These are phyloP conservation scores for Flueggea neowawraea DNA, from an alignment of 441 rosid species.

Conservation along the genomic window DNA sequence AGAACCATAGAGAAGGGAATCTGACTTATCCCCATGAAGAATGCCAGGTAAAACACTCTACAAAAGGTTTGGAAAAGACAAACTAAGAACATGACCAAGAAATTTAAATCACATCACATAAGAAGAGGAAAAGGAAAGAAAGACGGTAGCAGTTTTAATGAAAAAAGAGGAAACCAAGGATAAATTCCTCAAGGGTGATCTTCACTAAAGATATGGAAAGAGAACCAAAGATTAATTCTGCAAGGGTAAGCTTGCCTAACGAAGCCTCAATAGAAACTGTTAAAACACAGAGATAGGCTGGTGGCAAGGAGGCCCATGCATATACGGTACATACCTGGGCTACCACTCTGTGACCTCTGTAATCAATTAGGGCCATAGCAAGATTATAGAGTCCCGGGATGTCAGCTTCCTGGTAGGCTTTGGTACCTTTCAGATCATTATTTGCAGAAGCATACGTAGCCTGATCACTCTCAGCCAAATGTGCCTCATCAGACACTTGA, in stretches of 20 bases:
- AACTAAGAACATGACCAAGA: constrained; percentile 4
- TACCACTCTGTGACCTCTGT: constrained; percentile 98
- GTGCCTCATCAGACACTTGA: constrained; percentile 52
- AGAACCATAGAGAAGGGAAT: constrained; percentile 97
- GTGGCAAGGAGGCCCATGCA: neutral
- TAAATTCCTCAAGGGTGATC: too few relatives aligned
- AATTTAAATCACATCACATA: constrained; percentile 1
- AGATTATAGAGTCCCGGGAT: constrained; percentile 93
- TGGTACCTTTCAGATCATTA: constrained; percentile 99
- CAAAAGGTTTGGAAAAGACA: constrained; percentile 17
- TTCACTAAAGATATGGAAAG: too few relatives aligned
- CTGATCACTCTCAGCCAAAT: constrained; percentile 89
- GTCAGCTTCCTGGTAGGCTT: constrained; percentile 98
- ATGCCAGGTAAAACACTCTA: constrained; percentile 99
- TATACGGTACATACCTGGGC: constrained; percentile 71
- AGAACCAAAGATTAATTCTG: too few relatives aligned
- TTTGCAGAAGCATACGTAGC: constrained; percentile 99
- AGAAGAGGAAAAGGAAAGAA: neutral
- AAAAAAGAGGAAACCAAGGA: too few relatives aligned
- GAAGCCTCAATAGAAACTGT: neutral
- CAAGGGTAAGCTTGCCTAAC: too few relatives aligned
- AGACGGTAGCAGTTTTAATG: neutral
- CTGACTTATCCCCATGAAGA: constrained; percentile 99
- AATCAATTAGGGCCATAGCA: constrained; percentile 99
- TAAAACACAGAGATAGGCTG: neutral